phyloP scores from a whole-genome alignment of 441 rosid species.

The Euphorbia corollata region DNA sequence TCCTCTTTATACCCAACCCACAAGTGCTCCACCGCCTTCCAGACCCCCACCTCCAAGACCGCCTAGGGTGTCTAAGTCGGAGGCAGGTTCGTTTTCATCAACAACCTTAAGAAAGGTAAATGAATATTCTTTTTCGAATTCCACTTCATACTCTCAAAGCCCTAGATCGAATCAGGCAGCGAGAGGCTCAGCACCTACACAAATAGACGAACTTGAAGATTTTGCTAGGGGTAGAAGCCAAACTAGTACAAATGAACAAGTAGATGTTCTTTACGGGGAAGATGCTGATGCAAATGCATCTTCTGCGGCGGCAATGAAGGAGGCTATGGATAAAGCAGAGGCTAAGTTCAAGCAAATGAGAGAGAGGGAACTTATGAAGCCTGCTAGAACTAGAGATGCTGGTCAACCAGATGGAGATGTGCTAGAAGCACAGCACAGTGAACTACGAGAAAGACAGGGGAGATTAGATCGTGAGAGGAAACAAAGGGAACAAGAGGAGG shows the following conservation, averaged over 20 bases:
- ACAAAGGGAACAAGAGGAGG: slow-evolving; percentile 53
- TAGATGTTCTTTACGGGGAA: slow-evolving; percentile 41
- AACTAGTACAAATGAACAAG: slow-evolving; percentile 35
- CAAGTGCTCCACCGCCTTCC: slow-evolving; percentile 78
- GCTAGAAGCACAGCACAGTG: slow-evolving; percentile 57
- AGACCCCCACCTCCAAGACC: slow-evolving; percentile 95
- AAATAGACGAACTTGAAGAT: slow-evolving; percentile 60
- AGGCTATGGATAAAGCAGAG: slow-evolving; percentile 94
- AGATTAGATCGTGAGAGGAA: slow-evolving; percentile 46
- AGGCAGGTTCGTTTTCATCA: slow-evolving; percentile 26
- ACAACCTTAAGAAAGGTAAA: slow-evolving; percentile 27
- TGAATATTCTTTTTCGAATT: slow-evolving; percentile 42
- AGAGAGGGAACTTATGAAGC: slow-evolving; percentile 62
- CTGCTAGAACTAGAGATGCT: slow-evolving; percentile 62
- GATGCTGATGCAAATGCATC: slow-evolving; percentile 45
- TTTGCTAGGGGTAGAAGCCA: slow-evolving; percentile 47
- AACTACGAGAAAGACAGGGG: slow-evolving; percentile 58
- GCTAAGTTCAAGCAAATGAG: slow-evolving; percentile 83
- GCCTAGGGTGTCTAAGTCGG: slow-evolving; percentile 41
- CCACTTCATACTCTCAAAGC: slow-evolving; percentile 38
- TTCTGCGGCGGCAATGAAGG: slow-evolving; percentile 72
- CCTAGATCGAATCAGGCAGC: slow-evolving; percentile 32
- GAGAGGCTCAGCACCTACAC: slow-evolving; percentile 39
- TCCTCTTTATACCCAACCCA: slow-evolving; percentile 77
- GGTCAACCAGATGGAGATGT: slow-evolving; percentile 41